Evolutionary conservation across 192 early-diverging fungal genomes (phyloP), one percentile per base, ranked within the genome.

Genomic region (Cladochytrium replicatum): DNA sequence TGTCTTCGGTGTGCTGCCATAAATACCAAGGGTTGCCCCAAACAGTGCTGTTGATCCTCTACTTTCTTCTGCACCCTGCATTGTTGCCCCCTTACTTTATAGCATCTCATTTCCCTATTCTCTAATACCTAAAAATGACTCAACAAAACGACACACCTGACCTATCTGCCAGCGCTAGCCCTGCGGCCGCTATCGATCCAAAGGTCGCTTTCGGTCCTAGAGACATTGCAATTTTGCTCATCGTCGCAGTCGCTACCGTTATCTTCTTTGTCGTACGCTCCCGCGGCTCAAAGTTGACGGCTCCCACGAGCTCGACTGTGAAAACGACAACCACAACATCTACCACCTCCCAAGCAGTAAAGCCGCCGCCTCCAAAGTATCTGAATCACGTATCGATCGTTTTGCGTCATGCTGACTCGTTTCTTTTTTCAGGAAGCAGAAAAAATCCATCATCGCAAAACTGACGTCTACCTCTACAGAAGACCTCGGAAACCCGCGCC

Each of bases 391-490:
- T 13, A 17, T 2, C 44, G 52, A 52, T 34, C 17, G 46, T 24
- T 48, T n/a, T 30, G 25, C 29, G 26, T 24, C 22, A 17, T 48
- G 30, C 9, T 30, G 9, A 48, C 15, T 9, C 19, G 8, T 43
- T 43, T 11, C 9, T 49, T 29, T 4, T 51, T 32, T 4, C 38
- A 37, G 23, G 38, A 22, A 24, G 19, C 23, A 39, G 50, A 75
- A 68, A 39, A 60, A 71, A 43, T 69, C 69, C 13, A 34, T 75
- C 49, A 38, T 66, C 26, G 55, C 40, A 32, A 63, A 64, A 21
- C 53, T 71, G 11, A 52, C 40, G 11, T 25, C 57, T 11, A n/a
- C n/a, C n/a, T n/a, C n/a, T n/a, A n/a, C n/a, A n/a, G n/a, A n/a
- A n/a, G n/a, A n/a, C n/a, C 4, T 63, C 6, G 46, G 48, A 9